A percentile compares a stretch with the other conserved stretches of the same genome.
Conservation (phyloP, 2,329 filamentous ascomycete species). For the Cladobotryum protrusum region DNA sequence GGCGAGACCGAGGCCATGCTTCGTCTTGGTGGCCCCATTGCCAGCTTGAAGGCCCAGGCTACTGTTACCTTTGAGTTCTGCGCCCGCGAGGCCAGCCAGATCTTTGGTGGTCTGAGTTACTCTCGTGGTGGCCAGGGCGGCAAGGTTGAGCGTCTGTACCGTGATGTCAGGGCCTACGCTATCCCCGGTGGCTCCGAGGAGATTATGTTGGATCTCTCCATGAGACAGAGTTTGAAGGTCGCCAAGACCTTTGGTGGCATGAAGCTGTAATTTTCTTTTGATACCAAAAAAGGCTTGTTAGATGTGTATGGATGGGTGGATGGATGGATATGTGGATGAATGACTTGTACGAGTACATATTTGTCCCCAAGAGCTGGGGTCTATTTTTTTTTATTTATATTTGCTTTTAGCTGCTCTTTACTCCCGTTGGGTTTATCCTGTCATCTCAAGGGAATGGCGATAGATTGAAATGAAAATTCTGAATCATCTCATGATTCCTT, state of each 20-base stretch:
- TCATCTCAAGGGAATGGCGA: no score
- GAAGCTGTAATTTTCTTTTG: constrained; percentile 63
- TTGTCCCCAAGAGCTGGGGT: neutral
- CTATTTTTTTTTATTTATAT: neutral
- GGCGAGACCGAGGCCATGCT: constrained; percentile 92
- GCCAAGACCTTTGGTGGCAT: constrained; percentile 79
- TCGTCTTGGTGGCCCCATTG: constrained; percentile 89
- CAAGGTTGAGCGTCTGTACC: constrained; percentile 90
- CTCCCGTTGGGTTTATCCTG: no score
- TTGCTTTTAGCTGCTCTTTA: neutral
- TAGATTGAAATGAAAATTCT: no score
- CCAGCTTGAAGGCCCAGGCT: constrained; percentile 85
- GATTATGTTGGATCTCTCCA: constrained; percentile 97
- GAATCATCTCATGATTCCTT: no score
- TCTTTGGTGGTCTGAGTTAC: constrained; percentile 92
- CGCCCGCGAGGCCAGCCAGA: constrained; percentile 91
- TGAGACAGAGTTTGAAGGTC: constrained; percentile 82
- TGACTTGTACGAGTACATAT: constrained; percentile 9
- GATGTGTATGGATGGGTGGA: neutral
- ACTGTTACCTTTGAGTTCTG: constrained; percentile 97
- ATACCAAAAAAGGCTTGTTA: neutral
- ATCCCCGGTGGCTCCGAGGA: constrained; percentile 95
- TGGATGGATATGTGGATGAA: constrained; percentile 3
- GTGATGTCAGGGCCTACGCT: constrained; percentile 92
- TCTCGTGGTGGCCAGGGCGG: constrained; percentile 88